Conservation (phyloP, 768 basidiomycete species). For the Suillus brevipes region DNA sequence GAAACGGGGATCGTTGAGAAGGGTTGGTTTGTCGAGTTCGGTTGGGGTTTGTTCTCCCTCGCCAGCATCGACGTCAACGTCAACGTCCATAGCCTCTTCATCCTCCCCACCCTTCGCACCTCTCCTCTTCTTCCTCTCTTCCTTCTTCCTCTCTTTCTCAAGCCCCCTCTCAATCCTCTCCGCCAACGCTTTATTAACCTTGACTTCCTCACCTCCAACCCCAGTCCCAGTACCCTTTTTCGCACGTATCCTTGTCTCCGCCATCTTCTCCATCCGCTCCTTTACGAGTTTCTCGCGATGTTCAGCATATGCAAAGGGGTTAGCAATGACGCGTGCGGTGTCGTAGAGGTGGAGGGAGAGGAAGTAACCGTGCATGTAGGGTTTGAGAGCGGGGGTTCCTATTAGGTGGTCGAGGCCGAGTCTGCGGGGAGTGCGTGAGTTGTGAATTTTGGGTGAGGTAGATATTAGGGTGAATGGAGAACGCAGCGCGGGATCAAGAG, state of each 20-base stretch:
- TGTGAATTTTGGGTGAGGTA: not conserved
- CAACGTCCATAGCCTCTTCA: constrained; percentile 32
- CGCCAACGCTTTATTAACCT: constrained; percentile 78
- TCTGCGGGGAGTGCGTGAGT: constrained; percentile 39
- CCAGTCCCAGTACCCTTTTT: constrained; percentile 48
- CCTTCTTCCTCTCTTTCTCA: constrained; percentile 56
- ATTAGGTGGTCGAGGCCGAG: constrained; percentile 94
- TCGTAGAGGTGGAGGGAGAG: constrained; percentile 94
- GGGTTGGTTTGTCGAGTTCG: constrained; percentile 36
- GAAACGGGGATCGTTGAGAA: constrained; percentile 89
- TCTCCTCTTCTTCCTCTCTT: constrained; percentile 53
- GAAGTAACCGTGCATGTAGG: constrained; percentile 99
- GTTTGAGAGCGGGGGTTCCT: constrained; percentile 93
- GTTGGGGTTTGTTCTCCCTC: constrained; percentile 19
- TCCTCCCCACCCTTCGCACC: constrained; percentile 32
- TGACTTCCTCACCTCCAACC: constrained; percentile 55
- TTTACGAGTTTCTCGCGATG: constrained; percentile 86
- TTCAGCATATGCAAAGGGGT: constrained; percentile 94
- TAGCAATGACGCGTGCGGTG: constrained; percentile 91
- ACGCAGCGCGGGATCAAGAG: not conserved
- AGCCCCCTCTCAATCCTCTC: constrained; percentile 75
- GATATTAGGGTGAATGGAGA: not conserved
- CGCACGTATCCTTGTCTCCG: constrained; percentile 90
- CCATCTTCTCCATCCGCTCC: constrained; percentile 90
- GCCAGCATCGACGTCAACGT: constrained; percentile 14